Conservation (phyloP, 108 stramenopile species). For the Chaetoceros muelleri region DNA sequence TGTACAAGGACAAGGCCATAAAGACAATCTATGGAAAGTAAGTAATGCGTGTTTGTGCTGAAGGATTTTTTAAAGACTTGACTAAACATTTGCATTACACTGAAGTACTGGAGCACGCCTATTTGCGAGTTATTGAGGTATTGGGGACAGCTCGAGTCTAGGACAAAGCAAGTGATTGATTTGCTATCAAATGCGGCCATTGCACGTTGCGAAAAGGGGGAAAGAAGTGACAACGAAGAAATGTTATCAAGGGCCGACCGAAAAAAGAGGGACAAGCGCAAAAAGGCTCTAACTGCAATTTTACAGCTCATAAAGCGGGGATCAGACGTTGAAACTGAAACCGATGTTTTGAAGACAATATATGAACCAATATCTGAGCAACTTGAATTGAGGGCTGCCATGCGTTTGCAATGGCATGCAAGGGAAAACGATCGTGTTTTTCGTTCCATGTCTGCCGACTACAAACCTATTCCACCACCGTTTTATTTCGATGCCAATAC, state of each 20-base stretch:
- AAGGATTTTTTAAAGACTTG: neutral
- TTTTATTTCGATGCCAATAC: constrained; percentile 13
- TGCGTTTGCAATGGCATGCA: constrained; percentile 30
- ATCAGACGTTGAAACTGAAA: neutral
- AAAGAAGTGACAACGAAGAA: neutral
- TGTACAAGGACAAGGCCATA: constrained; percentile 45
- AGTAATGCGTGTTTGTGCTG: neutral
- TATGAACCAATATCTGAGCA: constrained; percentile 33
- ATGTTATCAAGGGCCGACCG: constrained; percentile 6
- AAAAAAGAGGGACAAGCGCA: constrained; percentile 30
- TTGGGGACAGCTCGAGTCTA: constrained; percentile 35
- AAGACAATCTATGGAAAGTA: constrained; percentile 26
- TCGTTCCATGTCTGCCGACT: constrained; percentile 13
- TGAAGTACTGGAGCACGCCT: constrained; percentile 27
- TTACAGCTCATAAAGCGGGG: constrained; percentile 12
- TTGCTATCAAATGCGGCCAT: constrained; percentile 25
- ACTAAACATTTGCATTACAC: neutral
- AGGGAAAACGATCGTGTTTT: constrained; percentile 44
- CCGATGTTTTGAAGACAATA: constrained; percentile 6
- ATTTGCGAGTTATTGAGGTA: constrained; percentile 24
- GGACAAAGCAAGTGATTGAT: constrained; percentile 33
- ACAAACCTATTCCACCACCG: constrained; percentile 30
- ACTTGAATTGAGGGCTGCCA: constrained; percentile 30
- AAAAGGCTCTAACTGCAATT: constrained; percentile 26
- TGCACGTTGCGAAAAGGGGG: constrained; percentile 17